These are phyloP conservation scores for Pseudocercospora fijiensis DNA, from an alignment of 2,329 filamentous ascomycete species.

Conservation along the genomic window DNA sequence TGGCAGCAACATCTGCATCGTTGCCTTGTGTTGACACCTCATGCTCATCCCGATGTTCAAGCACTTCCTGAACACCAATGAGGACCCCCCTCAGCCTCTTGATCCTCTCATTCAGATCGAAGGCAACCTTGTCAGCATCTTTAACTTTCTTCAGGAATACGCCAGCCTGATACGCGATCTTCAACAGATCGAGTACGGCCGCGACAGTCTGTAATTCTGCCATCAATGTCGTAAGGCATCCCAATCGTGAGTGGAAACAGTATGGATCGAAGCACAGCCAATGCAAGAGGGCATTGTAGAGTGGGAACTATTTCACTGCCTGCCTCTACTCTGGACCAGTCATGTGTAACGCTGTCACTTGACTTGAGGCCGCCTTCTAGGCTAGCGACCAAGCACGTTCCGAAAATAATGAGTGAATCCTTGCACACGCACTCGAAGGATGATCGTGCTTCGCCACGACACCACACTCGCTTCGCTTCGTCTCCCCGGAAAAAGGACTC, in stretches of 20 bases:
- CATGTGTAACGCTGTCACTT: conserved; percentile 1
- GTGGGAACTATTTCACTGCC: background rate
- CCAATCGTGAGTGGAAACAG: background rate
- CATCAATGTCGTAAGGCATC: conserved; percentile 6
- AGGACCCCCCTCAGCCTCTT: conserved; percentile 23
- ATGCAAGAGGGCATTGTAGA: background rate
- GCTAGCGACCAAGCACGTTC: background rate
- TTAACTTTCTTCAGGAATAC: conserved; percentile 26
- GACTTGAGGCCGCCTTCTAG: background rate
- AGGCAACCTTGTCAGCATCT: conserved; percentile 28
- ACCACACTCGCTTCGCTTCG: background rate
- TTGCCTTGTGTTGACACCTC: conserved; percentile 2
- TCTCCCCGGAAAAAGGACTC: background rate
- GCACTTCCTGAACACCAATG: conserved; percentile 18
- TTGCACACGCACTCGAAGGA: background rate
- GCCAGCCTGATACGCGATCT: conserved; percentile 19
- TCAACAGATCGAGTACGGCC: conserved; percentile 24
- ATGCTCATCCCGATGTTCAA: conserved; percentile 16
- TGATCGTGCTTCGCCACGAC: conserved; percentile 1
- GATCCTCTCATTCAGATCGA: conserved; percentile 19
- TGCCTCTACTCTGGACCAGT: background rate
- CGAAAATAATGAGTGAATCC: background rate
- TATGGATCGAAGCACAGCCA: conserved; percentile 3
- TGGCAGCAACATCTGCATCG: conserved; percentile 11
- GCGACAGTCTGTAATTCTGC: conserved; percentile 25